phyloP scores from a whole-genome alignment of 495 filamentous ascomycete genomes.

The Trichoderma parareesei region DNA sequence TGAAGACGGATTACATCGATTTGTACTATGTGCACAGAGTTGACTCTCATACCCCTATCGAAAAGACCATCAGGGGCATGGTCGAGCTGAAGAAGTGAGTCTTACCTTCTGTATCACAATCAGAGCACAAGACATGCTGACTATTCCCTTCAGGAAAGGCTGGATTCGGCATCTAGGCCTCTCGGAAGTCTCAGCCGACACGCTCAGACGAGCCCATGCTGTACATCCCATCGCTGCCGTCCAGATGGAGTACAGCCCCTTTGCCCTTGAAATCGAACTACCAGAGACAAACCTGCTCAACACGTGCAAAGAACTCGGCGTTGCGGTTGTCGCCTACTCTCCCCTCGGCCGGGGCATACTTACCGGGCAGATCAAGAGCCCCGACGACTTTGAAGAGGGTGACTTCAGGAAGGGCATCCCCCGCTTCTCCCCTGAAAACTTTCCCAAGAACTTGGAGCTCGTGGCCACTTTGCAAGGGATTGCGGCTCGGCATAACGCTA shows the following conservation, averaged over 20 bases:
- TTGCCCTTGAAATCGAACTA: slow-evolving; percentile 37
- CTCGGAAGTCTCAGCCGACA: slow-evolving; percentile 28
- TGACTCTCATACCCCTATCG: slow-evolving; percentile 49
- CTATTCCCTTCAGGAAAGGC: slow-evolving; percentile 21
- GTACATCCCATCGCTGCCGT: slow-evolving; percentile 31
- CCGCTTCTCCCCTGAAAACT: slow-evolving; percentile 44
- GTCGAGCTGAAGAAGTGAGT: slow-evolving; percentile 28
- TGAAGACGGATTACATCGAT: slow-evolving; percentile 48
- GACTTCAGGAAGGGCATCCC: slow-evolving; percentile 34
- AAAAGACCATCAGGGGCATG: slow-evolving; percentile 50
- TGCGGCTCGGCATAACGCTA: slow-evolving; percentile 38
- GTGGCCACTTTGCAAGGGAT: slow-evolving; percentile 39
- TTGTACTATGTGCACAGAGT: slow-evolving; percentile 54
- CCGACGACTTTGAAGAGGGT: slow-evolving; percentile 29
- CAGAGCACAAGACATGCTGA: background rate
- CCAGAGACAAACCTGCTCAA: slow-evolving; percentile 26
- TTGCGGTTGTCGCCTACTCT: slow-evolving; percentile 38
- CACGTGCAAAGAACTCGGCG: slow-evolving; percentile 40
- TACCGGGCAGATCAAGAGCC: slow-evolving; percentile 27
- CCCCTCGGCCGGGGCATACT: slow-evolving; percentile 42
- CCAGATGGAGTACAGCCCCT: slow-evolving; percentile 42
- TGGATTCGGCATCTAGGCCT: slow-evolving; percentile 48
- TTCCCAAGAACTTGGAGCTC: slow-evolving; percentile 44
- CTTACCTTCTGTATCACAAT: too few species aligned
- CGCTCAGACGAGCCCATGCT: slow-evolving; percentile 30